Base-by-base conservation (phyloP, 2,329 filamentous ascomycete species). In the Fusarium sambucinum region DNA sequence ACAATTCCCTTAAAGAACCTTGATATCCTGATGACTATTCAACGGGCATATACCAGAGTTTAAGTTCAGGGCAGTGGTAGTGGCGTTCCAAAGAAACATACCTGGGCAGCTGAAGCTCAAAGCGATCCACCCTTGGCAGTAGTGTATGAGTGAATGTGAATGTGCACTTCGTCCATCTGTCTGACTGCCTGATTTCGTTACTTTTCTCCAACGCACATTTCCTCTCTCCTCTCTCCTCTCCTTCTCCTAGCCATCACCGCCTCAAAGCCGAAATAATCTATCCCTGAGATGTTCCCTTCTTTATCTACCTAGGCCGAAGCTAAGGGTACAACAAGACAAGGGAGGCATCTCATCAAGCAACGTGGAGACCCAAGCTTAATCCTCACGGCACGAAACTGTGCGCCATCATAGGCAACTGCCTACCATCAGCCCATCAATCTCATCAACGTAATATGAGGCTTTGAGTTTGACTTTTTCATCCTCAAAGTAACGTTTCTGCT, bases 401-500 rank as follows among this genome's bases (percentile, higher is more conserved):
- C 55, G 60, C 65, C 55, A 65, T 68, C 61, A 46, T 33, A 47
- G 48, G 32, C 35, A 50, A 17, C 11, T 35, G 16, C 17, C 23
- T 40, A 14, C 55, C 48, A 59, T 42, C 45, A 35, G 29, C 38
- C 30, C 47, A 41, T 50, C 41, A 44, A 68, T 50, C 59, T 33
- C 53, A 35, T 45, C 47, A 41, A 47, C 38, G 21, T 29, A 53
- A 25, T 42, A 46, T 42, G 46, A 59, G 63, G 30, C 44, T 51
- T 69, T 58, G 40, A 17, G 17, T 62, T 69, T 69, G 52, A 42
- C 51, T 69, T 68, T 42, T 68, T 62, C 41, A 47, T 33, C 51
- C 14, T 54, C 33, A 44, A 33, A 29, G 41, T n/a, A 42, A 42
- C 63, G 33, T 41, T 19, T 35, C 53, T 42, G 14, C 23, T 47